phyloP scores from a whole-genome alignment of 2,329 filamentous ascomycete species.

The Clarireedia hainanense region DNA sequence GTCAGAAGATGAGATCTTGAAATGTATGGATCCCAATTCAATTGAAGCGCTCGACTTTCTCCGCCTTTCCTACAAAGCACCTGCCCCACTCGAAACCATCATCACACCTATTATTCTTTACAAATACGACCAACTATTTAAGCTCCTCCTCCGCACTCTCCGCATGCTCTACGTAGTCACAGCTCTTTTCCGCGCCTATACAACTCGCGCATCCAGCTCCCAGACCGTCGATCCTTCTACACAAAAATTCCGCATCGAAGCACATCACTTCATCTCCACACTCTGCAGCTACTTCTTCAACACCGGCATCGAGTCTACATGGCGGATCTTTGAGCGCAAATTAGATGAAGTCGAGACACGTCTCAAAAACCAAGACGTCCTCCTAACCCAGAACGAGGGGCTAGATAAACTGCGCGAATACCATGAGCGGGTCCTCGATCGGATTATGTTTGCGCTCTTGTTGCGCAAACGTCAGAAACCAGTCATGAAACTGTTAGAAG shows the following conservation, averaged over 20 bases:
- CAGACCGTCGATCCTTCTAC: constrained; percentile 19
- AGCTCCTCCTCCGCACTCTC: constrained; percentile 65
- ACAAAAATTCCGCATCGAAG: constrained; percentile 61
- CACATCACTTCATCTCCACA: constrained; percentile 69
- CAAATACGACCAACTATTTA: constrained; percentile 83
- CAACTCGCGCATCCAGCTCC: constrained; percentile 27
- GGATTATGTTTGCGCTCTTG: constrained; percentile 66
- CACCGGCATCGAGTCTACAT: constrained; percentile 64
- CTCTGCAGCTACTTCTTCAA: constrained; percentile 75
- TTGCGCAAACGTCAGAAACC: constrained; percentile 68
- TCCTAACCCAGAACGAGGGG: constrained; percentile 44
- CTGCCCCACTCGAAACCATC: constrained; percentile 61
- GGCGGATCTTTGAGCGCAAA: constrained; percentile 61
- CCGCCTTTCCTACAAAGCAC: constrained; percentile 74
- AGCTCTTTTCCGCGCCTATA: constrained; percentile 53
- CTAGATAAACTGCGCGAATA: constrained; percentile 59
- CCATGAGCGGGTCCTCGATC: constrained; percentile 67
- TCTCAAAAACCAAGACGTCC: constrained; percentile 36
- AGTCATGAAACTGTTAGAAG: constrained; percentile 64
- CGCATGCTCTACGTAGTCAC: constrained; percentile 72
- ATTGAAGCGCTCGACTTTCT: constrained; percentile 92
- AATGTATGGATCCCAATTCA: constrained; percentile 73
- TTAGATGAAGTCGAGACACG: constrained; percentile 55
- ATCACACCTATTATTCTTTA: constrained; percentile 63
- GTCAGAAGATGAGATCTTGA: constrained; percentile 67